Evolutionary conservation across 139 green algal genomes (phyloP).

Genomic region (Astrephomene gubernaculifera): DNA sequence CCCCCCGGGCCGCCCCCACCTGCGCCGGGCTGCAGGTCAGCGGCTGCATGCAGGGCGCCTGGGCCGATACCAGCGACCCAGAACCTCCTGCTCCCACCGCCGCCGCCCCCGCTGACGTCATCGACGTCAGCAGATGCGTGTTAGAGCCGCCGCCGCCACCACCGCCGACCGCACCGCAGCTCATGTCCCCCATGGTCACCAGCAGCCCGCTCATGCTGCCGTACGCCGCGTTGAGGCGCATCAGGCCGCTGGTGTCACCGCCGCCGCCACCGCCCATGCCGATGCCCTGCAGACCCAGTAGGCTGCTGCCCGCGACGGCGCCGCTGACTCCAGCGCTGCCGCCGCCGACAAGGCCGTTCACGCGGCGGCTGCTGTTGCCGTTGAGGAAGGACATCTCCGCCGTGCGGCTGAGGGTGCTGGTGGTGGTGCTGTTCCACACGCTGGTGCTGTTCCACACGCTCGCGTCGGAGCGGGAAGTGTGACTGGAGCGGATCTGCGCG

Average conservation of each 20-base stretch:
- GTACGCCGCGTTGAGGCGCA: neutral
- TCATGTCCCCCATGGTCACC: no score
- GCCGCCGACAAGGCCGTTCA: neutral
- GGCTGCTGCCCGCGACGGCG: neutral
- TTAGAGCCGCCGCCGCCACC: neutral
- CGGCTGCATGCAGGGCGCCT: neutral
- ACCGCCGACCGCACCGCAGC: no score
- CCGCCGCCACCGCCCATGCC: conserved; percentile 2
- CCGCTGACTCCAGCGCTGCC: neutral
- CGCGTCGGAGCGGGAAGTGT: conserved; percentile 1
- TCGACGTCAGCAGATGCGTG: conserved; percentile 27
- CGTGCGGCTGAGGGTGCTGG: neutral
- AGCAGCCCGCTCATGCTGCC: conserved; percentile 31
- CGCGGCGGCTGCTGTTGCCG: conserved; percentile 2
- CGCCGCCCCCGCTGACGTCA: no score
- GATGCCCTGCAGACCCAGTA: neutral
- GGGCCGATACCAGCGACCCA: no score
- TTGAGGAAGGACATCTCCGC: neutral
- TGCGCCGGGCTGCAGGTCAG: neutral
- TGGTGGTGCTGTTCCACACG: neutral
- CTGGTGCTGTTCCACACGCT: conserved; percentile 2
- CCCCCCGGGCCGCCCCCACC: neutral
- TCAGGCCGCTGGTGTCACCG: conserved; percentile 3
- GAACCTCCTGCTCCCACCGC: no score
- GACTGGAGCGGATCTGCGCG: neutral